Evolutionary conservation across 2,329 filamentous ascomycete genomes (phyloP), one percentile per base, ranked within the genome.

Genomic region (Hymenoscyphus scutula): DNA sequence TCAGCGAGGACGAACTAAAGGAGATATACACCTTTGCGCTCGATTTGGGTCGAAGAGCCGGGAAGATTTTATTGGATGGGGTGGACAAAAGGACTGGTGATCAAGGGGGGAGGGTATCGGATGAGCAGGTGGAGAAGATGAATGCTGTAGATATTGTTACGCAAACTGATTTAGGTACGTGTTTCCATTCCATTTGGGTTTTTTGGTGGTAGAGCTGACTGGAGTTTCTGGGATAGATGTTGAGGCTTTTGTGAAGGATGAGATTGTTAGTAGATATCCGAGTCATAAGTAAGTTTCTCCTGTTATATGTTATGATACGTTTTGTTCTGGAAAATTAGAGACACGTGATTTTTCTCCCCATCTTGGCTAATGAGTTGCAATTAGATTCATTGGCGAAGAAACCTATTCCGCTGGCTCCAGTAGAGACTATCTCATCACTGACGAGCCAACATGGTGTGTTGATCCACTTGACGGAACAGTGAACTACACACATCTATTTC

Each of bases 401-500:
- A 85, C 84, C 0, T 92, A 92, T 74, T 88, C 87, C 53, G 85
- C 87, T 70, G 86, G 88, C 41, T 73, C 83, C 29, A 87, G 88
- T 0, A 84, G 87, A 69, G 79, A 86, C 54, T 92, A 92, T 71
- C 81, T 92, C 5, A 86, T 92, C 64, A 78, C 77, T 54, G 73
- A 82, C 45, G 69, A 76, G 0, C 89, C 89, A 53, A 91, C 89
- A 34, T 92, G 89, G 90, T 85, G 87, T 70, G 82, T 92, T 48
- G 90, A 93, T 74, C 89, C 90, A 10, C 81, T 92, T 30, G 89
- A 92, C 71, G 89, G 82, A 53, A 92, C 90, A 2, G 89, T 92
- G 64, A 92, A 92, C 78, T 92, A 89, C 77, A 90, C 89, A 32
- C 90, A 92, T 74, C 81, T 91, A 5, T 91, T 91, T 72, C 89